Conservation (phyloP, 208 protist genomes). For the Polymyxa betae region DNA sequence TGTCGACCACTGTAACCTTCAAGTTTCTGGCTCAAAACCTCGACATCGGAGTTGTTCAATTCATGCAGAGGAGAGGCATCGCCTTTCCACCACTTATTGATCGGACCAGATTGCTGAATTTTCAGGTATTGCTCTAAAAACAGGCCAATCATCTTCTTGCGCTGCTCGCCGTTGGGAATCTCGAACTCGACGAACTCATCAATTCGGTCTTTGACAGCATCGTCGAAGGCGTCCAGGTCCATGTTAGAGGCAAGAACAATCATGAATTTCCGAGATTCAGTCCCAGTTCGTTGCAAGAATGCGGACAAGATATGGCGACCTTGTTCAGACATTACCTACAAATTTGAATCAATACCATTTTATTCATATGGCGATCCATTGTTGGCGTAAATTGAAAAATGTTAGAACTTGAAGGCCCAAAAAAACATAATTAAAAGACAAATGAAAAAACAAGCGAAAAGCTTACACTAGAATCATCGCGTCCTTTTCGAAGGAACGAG, state of each 20-base stretch:
- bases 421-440: no score
- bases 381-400: no score
- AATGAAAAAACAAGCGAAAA: no score
- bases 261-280: constrained; percentile 53
- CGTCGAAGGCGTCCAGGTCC: neutral
- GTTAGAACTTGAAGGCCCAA: no score
- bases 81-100: neutral
- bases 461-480: neutral
- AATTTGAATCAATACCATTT: no score
- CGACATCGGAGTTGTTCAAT: neutral
- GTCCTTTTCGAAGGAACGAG: constrained; percentile 35
- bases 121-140: constrained; percentile 26
- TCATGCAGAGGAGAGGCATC: neutral
- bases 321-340: constrained; percentile 48
- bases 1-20: neutral
- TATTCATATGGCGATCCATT: no score
- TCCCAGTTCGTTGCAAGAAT: constrained; percentile 18
- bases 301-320: constrained; percentile 35
- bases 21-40: neutral
- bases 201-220: constrained; percentile 49
- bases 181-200: constrained; percentile 54
- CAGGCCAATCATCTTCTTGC: neutral
- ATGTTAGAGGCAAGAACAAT: constrained; percentile 58
- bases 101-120: neutral
- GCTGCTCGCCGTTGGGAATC: constrained; percentile 28